phyloP scores from a whole-genome alignment of 768 basidiomycete species.

The Leucosporidium yakuticum region DNA sequence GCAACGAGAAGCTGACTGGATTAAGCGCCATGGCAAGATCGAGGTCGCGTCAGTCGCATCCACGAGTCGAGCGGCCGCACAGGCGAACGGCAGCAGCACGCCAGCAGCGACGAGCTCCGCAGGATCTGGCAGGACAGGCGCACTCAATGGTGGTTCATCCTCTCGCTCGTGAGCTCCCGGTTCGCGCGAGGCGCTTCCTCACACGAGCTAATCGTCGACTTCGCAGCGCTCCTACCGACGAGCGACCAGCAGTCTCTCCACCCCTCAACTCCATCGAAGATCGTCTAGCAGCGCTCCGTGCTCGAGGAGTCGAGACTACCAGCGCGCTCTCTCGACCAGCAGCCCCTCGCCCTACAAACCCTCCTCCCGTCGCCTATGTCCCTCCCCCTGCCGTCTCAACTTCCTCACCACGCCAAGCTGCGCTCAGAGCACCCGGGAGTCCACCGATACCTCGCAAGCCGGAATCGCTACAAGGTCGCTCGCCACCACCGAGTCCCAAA shows the following conservation, averaged over 20 bases:
- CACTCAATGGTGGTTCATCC: not conserved
- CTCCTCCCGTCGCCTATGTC: constrained; percentile 1
- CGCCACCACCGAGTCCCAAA: not conserved
- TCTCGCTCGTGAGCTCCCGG: not conserved
- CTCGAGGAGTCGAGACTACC: not conserved
- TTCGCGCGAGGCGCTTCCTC: too few relatives aligned
- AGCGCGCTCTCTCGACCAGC: not conserved
- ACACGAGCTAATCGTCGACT: too few relatives aligned
- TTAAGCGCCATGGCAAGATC: not conserved
- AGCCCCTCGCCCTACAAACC: not conserved
- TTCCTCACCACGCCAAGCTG: not conserved
- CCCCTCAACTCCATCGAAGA: constrained; percentile 2
- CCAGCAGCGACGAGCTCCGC: not conserved
- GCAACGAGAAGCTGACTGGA: constrained; percentile 1
- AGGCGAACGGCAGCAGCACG: constrained; percentile 1
- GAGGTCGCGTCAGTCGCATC: not conserved
- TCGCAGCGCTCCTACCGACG: not conserved
- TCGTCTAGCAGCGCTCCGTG: not conserved
- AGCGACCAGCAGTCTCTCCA: not conserved
- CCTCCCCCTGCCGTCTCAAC: not conserved
- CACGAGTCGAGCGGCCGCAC: not conserved
- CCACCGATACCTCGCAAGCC: not conserved
- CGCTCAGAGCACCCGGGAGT: not conserved
- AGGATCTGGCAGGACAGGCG: not conserved
- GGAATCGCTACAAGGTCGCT: not conserved